Evolutionary conservation across 768 basidiomycete genomes (phyloP).

Genomic region (Basidioascus undulatus): DNA sequence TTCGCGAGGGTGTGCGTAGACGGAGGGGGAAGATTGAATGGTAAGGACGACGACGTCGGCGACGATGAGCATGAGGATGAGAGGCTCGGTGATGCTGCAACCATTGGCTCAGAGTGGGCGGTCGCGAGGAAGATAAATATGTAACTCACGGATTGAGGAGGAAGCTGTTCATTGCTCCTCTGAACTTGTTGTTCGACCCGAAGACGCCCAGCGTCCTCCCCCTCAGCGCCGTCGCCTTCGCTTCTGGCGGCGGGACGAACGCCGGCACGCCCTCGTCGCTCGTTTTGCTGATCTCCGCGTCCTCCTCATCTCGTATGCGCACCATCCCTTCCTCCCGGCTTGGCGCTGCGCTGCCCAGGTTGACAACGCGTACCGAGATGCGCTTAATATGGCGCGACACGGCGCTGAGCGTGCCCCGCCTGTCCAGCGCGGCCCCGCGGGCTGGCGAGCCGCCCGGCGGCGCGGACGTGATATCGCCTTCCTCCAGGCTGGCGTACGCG

Average conservation of each 20-base stretch:
- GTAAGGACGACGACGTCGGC: slow-evolving; percentile 58
- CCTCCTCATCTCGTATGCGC: slow-evolving; percentile 20
- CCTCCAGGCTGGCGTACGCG: too few relatives aligned
- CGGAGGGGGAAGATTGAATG: slow-evolving; percentile 43
- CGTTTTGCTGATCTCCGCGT: slow-evolving; percentile 21
- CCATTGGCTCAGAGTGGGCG: not conserved
- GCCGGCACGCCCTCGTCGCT: slow-evolving; percentile 11
- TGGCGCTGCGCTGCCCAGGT: too few relatives aligned
- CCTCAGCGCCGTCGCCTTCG: slow-evolving; percentile 26
- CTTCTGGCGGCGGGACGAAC: slow-evolving; percentile 28
- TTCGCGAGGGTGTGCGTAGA: slow-evolving; percentile 20
- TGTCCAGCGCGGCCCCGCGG: too few relatives aligned
- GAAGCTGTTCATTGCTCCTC: slow-evolving; percentile 39
- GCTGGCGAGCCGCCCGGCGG: too few relatives aligned
- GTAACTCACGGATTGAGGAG: slow-evolving; percentile 45
- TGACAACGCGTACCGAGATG: too few relatives aligned
- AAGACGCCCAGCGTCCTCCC: slow-evolving; percentile 59
- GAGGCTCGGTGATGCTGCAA: slow-evolving; percentile 37
- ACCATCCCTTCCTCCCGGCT: too few relatives aligned
- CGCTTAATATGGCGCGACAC: too few relatives aligned
- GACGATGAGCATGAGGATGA: slow-evolving; percentile 60
- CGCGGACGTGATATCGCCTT: too few relatives aligned
- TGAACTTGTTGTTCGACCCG: slow-evolving; percentile 38
- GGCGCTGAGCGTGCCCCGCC: too few relatives aligned
- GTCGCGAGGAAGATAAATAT: not conserved